Base-by-base conservation (phyloP, 148 eudicot species). In the Vaccinium macrocarpon region DNA sequence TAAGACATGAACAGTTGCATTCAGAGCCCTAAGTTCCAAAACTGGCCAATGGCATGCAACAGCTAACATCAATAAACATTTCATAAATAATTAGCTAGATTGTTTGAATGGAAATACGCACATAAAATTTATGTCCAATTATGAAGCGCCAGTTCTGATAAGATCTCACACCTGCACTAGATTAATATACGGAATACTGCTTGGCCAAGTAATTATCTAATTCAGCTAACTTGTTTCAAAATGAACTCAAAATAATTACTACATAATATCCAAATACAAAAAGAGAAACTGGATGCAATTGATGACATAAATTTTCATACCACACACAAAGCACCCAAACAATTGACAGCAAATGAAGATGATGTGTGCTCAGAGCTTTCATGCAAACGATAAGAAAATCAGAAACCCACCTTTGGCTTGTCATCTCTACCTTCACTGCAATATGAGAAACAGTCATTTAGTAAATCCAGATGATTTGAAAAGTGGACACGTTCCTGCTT, bases 321-420 rank as follows among this genome's bases (percentile, higher is more conserved):
- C 49, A n/a, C 49, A n/a, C 59, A 32, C 56, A 29, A 66, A 66
- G 72, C 35, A 66, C 72, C 78, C 83, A 82, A 29, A 80, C 62
- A 77, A 66, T 59, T 57, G 52, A 83, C 70, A 78, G 27, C 0
- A 15, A 35, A 19, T 42, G 46, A 55, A 87, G 59, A 57, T 55
- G 5, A 83, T 16, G 8, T 78, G 10, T 13, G 66, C 29, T 16
- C 55, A 38, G 35, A 56, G 75, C 15, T 25, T 19, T 53, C 55
- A 59, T 12, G 71, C 25, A 38, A 79, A 12, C 6, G 14, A 46
- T 3, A 78, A 85, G 83, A 14, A 27, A 71, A 32, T 23, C 85
- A 86, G 83, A 57, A 79, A 91, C 92, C 49, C 84, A 94, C 96
- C 92, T 94, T 92, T 81, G 78, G 84, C 57, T 88, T 62, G 12